Conservation (phyloP, 208 protist species). For the Acanthamoeba sp. region DNA sequence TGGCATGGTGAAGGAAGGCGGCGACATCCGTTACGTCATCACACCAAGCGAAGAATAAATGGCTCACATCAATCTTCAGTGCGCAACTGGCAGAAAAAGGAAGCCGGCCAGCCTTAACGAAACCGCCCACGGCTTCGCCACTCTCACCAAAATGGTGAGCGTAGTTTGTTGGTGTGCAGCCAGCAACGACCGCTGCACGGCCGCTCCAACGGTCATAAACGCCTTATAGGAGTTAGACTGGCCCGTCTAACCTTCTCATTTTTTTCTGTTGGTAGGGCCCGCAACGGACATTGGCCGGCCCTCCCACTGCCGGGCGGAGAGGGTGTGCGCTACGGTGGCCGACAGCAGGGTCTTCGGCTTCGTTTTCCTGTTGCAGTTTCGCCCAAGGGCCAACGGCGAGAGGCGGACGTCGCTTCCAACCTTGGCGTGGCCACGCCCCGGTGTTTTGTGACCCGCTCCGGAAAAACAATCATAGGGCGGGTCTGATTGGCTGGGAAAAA, state of each 20-base stretch:
- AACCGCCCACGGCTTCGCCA: too few species aligned
- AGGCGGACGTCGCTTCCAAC: not conserved
- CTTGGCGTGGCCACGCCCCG: too few species aligned
- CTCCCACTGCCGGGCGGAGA: not conserved
- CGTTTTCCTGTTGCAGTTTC: not conserved
- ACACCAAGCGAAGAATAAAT: constrained; percentile 16
- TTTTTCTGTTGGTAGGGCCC: too few species aligned
- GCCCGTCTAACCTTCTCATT: too few species aligned
- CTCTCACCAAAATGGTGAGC: too few species aligned
- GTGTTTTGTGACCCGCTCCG: not conserved
- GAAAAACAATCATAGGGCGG: not conserved
- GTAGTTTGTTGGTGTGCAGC: too few species aligned
- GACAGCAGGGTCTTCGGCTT: not conserved
- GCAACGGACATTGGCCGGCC: too few species aligned
- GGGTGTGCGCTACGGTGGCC: too few species aligned
- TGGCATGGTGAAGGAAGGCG: constrained; percentile 32
- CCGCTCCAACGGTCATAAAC: too few species aligned
- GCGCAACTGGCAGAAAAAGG: not conserved
- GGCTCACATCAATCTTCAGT: not conserved
- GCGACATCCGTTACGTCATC: not conserved
- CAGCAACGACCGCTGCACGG: too few species aligned
- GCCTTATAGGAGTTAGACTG: too few species aligned
- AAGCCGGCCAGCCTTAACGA: too few species aligned
- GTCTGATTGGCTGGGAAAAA: not conserved
- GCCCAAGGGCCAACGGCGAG: constrained; percentile 1